Percentiles rank a stretch among this genome's conserved stretches.
Conservation (phyloP, 202 grass and related monocot species). For the Zoysia matrella region DNA sequence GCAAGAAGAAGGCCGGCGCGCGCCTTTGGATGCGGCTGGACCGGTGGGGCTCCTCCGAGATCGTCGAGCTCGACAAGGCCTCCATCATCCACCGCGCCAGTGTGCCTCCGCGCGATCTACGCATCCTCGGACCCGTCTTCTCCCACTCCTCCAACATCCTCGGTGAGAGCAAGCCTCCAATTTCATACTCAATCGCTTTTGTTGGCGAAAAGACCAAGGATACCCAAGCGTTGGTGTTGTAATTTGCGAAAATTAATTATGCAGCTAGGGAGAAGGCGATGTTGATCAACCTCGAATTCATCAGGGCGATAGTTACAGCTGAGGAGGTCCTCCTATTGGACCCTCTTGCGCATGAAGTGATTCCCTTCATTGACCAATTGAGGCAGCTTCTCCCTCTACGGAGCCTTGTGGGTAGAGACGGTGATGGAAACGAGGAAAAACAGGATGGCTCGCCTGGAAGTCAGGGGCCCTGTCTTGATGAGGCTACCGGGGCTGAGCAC, state of each 20-base stretch:
- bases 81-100: slow-evolving; percentile 73
- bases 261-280: slow-evolving; percentile 95
- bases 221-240: background rate
- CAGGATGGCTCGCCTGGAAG: slow-evolving; percentile 41
- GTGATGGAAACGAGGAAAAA: slow-evolving; percentile 41
- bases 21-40: slow-evolving; percentile 90
- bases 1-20: slow-evolving; percentile 79
- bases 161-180: slow-evolving; percentile 48
- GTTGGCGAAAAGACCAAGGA: slow-evolving; percentile 2
- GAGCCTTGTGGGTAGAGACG: slow-evolving; percentile 46
- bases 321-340: slow-evolving; percentile 88
- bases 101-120: slow-evolving; percentile 76
- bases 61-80: slow-evolving; percentile 87
- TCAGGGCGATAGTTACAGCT: slow-evolving; percentile 83
- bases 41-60: slow-evolving; percentile 71
- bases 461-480: slow-evolving; percentile 51
- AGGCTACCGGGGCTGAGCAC: slow-evolving; percentile 60
- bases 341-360: slow-evolving; percentile 72
- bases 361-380: slow-evolving; percentile 89
- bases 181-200: slow-evolving; percentile 6
- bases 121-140: slow-evolving; percentile 90
- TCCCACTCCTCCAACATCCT: slow-evolving; percentile 94
- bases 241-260: slow-evolving; percentile 30
- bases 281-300: slow-evolving; percentile 92
- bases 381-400: slow-evolving; percentile 72